phyloP scores from a whole-genome alignment of 2,329 filamentous ascomycete species.

The Tympanopsis confertula region DNA sequence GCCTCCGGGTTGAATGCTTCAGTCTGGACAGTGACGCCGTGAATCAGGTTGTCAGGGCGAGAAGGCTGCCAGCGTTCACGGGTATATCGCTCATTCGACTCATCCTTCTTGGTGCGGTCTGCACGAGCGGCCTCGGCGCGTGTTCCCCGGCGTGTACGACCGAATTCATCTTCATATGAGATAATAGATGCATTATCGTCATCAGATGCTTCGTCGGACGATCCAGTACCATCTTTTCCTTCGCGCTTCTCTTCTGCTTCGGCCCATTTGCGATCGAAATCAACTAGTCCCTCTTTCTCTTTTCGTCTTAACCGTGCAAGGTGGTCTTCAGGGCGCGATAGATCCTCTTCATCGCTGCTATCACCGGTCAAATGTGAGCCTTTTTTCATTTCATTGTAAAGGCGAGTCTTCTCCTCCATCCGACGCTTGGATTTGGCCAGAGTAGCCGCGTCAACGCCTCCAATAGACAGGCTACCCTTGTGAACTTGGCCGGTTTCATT shows the following conservation, averaged over 20 bases:
- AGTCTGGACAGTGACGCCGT: not conserved
- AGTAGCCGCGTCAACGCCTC: conserved; percentile 28
- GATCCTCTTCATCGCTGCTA: not conserved
- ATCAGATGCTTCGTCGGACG: not conserved
- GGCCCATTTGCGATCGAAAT: conserved; percentile 65
- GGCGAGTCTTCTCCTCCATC: conserved; percentile 57
- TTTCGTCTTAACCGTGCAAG: not conserved
- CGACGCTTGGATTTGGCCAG: conserved; percentile 48
- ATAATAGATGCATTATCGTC: conserved; percentile 1
- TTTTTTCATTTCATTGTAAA: conserved; percentile 58
- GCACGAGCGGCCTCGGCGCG: not conserved
- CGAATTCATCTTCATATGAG: not conserved
- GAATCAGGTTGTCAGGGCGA: not conserved
- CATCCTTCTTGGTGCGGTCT: not conserved
- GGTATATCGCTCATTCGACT: not conserved
- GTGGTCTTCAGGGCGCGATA: not conserved
- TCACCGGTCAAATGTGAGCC: conserved; percentile 37
- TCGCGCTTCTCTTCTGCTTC: conserved; percentile 28
- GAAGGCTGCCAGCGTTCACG: not conserved
- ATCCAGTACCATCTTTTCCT: not conserved
- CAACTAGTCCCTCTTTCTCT: conserved; percentile 42
- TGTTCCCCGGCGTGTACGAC: not conserved
- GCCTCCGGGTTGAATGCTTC: not conserved
- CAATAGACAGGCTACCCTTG: not conserved
- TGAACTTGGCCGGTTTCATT: conserved; percentile 14